Evolutionary conservation across 495 filamentous ascomycete genomes (phyloP).

Genomic region (Tuber aestivum): DNA sequence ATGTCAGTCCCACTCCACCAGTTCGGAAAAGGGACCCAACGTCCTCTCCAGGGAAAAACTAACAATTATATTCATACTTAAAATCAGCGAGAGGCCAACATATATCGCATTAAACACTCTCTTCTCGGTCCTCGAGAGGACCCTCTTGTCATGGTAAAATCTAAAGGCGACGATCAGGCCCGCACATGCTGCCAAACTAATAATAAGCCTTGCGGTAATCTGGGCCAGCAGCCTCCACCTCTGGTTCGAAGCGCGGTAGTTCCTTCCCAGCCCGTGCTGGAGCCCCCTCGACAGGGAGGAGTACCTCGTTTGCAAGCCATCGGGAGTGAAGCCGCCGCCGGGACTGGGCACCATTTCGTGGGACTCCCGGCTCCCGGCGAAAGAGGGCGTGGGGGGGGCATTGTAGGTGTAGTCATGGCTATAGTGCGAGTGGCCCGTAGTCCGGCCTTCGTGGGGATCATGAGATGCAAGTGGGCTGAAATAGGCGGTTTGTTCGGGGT

Average conservation of each 20-base stretch:
- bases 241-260: neutral
- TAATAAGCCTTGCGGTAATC: constrained; percentile 18
- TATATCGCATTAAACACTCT: constrained; percentile 36
- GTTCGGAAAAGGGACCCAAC: neutral
- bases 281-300: neutral
- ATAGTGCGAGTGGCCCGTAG: neutral
- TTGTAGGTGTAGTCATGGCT: neutral
- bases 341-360: neutral
- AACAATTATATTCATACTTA: constrained; percentile 37
- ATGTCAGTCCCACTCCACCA: neutral
- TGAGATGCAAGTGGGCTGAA: neutral
- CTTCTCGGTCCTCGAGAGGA: constrained; percentile 22
- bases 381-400: neutral
- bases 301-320: neutral
- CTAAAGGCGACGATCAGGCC: constrained; percentile 16
- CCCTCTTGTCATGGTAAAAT: constrained; percentile 15
- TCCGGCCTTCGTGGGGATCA: neutral
- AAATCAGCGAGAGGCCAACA: constrained; percentile 30
- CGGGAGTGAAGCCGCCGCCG: neutral
- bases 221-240: neutral
- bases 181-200: constrained; percentile 14
- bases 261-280: neutral
- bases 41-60: neutral
- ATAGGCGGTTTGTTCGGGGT: neutral
- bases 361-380: neutral